Conservation (phyloP, 169 alveolate genomes). For the Perkinsus chesapeaki region DNA sequence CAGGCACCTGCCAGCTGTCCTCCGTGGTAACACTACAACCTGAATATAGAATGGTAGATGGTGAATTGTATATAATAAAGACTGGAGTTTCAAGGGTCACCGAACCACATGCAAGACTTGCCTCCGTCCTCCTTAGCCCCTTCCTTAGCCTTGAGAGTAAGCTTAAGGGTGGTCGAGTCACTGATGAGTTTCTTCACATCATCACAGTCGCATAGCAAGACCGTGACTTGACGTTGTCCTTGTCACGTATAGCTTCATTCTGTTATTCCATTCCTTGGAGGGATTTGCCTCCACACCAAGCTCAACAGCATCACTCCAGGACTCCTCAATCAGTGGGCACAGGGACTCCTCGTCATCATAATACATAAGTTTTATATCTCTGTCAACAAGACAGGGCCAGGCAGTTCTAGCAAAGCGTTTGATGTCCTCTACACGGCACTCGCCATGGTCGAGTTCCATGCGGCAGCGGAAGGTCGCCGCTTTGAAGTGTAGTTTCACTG, state of each 20-base stretch:
- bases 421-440: not conserved
- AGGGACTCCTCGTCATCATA: not conserved
- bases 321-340: not conserved
- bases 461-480: not conserved
- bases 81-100: not conserved
- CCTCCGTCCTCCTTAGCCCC: not conserved
- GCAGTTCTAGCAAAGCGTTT: not conserved
- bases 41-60: not conserved
- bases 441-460: not conserved
- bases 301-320: not conserved
- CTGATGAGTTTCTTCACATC: not conserved
- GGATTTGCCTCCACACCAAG: not conserved
- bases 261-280: not conserved
- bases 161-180: not conserved
- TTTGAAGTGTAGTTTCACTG: not conserved
- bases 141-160: not conserved
- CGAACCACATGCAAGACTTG: not conserved
- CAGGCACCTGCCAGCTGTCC: not conserved
- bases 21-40: not conserved
- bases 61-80: not conserved
- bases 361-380: not conserved
- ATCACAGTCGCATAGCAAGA: not conserved
- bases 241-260: not conserved
- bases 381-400: not conserved
- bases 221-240: not conserved